Evolutionary conservation across 2,329 filamentous ascomycete species (phyloP), one percentile per base, ranked within the genome.

Genomic region (Trichoderma sp.): DNA sequence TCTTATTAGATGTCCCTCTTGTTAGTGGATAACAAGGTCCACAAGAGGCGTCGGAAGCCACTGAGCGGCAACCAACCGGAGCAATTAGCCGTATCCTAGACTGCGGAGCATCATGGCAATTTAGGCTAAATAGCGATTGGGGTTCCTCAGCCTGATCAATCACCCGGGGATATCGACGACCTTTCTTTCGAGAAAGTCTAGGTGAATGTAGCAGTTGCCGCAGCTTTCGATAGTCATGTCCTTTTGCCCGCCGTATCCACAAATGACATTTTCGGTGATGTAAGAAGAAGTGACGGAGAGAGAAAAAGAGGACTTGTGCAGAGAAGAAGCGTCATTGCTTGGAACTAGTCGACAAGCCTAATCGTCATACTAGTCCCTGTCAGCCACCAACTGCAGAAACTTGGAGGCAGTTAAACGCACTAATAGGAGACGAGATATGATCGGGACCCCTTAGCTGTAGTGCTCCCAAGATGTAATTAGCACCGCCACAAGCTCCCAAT

Each of bases 51-150:
- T 60, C 34, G 56, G 56, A 58, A 60, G 39, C 65, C 51, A 54
- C 39, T 43, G 56, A 54, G 65, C 56, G 43, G 56, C 65, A 60
- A 55, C 65, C 65, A 68, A 68, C 65, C 65, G 65, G 58, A 68
- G 39, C 65, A 68, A 68, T 68, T 68, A 68, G 65, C 65, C 65
- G 65, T 56, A 59, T 60, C 56, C 55, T 68, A 46, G 55, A 46
- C 37, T 30, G 65, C 34, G 65, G 65, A 55, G 55, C 46, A 30
- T 11, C 21, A 37, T 37, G 30, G 21, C 10, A 18, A 67, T 59
- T 68, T 46, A 68, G 65, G 65, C 65, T 68, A 68, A 68, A 68
- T 60, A 24, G 52, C 52, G 24, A 43, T 39, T 34, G 32, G 39
- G 24, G 21, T 59, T 52, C 55, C 65, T 60, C 65, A 68, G 65